phyloP scores from a whole-genome alignment of 192 early-diverging fungal genomes.

The Coemansia biformis region DNA sequence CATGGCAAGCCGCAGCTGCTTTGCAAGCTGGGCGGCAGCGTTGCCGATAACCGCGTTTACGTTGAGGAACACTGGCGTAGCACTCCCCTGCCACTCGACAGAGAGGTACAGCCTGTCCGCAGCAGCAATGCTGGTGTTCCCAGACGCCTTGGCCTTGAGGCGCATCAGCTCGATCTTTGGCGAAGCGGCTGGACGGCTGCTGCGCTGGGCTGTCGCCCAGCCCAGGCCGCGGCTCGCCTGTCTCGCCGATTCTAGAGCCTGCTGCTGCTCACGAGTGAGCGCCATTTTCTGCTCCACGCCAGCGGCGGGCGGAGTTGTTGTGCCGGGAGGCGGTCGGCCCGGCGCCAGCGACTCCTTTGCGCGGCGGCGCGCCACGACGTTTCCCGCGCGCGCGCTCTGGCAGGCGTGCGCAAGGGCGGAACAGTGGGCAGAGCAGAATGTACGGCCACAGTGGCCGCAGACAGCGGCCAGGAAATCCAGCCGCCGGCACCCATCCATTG shows the following conservation, averaged over 20 bases:
- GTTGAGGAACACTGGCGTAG: constrained; percentile 22
- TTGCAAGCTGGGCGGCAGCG: constrained; percentile 27
- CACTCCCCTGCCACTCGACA: constrained; percentile 14
- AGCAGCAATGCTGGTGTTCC: constrained; percentile 31
- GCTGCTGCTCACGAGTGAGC: constrained; percentile 21
- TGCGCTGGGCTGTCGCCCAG: background rate
- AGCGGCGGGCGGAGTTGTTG: no score
- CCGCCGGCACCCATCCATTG: constrained; percentile 19
- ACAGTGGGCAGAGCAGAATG: constrained; percentile 30
- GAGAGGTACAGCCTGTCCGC: constrained; percentile 29
- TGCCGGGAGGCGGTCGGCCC: no score
- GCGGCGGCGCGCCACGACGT: background rate
- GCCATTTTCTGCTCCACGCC: background rate
- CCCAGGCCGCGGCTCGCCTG: background rate
- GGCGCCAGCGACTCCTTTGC: background rate
- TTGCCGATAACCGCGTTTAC: constrained; percentile 26
- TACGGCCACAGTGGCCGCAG: constrained; percentile 18
- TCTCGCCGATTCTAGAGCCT: constrained; percentile 15
- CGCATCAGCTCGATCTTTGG: constrained; percentile 45
- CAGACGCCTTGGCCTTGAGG: constrained; percentile 38
- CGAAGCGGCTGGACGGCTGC: constrained; percentile 6
- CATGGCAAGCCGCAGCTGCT: constrained; percentile 17
- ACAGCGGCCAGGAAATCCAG: constrained; percentile 34
- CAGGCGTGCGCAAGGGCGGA: constrained; percentile 16
- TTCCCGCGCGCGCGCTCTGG: constrained; percentile 1